A percentile compares a stretch with the other conserved stretches of the same genome.
Conservation (phyloP, 129 eudicot species). For the Escallonia herrerae region DNA sequence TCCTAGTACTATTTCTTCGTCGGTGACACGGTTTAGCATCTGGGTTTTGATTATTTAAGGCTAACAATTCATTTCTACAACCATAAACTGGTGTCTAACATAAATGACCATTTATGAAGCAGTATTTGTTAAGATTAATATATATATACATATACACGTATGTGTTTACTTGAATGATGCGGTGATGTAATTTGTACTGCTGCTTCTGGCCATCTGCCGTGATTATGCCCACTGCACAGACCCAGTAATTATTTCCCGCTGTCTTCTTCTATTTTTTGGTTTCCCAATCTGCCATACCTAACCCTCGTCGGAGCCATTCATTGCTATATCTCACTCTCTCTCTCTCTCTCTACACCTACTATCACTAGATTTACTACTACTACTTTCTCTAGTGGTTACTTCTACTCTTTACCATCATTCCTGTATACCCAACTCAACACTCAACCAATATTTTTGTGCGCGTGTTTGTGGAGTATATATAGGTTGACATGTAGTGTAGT, state of each 20-base stretch:
- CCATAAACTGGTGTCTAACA: no score
- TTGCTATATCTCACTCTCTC: not conserved
- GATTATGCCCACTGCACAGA: conserved; percentile 11
- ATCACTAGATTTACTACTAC: not conserved
- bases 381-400: not conserved
- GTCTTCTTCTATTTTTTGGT: conserved; percentile 1
- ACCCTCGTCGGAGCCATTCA: not conserved
- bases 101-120: no score
- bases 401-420: no score
- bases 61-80: no score
- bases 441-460: not conserved
- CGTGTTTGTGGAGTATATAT: no score
- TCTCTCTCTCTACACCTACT: not conserved
- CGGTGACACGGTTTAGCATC: no score
- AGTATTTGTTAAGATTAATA: not conserved
- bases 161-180: not conserved
- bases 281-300: conserved; percentile 6
- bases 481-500: not conserved
- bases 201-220: not conserved
- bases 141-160: not conserved
- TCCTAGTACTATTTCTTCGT: no score
- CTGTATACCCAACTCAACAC: no score
- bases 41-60: no score
- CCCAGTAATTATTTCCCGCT: conserved; percentile 16
- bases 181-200: no score